A percentile compares a stretch with the other conserved stretches of the same genome.
Evolutionary conservation across 1,284 basidiomycete species (phyloP).

Genomic region (Dichomitus squalens): DNA sequence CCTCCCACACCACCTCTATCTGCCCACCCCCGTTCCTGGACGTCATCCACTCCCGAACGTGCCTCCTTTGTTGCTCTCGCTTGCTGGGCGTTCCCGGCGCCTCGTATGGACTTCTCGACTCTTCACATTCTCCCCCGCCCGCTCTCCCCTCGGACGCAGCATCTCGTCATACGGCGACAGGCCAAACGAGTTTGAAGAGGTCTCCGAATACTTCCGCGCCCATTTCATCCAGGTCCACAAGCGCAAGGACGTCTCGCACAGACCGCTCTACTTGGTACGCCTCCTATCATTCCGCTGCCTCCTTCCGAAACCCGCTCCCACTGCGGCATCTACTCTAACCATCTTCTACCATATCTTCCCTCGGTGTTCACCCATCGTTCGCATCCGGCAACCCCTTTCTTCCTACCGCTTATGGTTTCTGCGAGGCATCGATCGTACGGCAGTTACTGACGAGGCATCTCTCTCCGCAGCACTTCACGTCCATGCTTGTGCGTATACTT

Average conservation of each 20-base stretch:
- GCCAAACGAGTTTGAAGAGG: slow-evolving; percentile 70
- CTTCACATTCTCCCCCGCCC: neutral
- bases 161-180: slow-evolving; percentile 80
- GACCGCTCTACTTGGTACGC: slow-evolving; percentile 65
- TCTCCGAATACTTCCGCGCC: slow-evolving; percentile 76
- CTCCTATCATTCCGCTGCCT: neutral
- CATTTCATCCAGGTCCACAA: slow-evolving; percentile 77
- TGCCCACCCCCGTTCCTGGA: neutral
- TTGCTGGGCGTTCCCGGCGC: neutral
- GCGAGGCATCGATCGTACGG: neutral
- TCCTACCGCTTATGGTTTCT: neutral
- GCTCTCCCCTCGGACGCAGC: slow-evolving; percentile 38
- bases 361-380: neutral
- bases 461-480: slow-evolving; percentile 67
- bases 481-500: slow-evolving; percentile 62
- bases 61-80: neutral
- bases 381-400: neutral
- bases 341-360: neutral
- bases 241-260: slow-evolving; percentile 59
- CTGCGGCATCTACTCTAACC: neutral
- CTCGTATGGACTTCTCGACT: neutral
- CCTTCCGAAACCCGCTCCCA: neutral
- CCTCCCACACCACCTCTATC: neutral
- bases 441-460: neutral
- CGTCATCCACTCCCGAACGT: neutral